A percentile compares a stretch with the other conserved stretches of the same genome.
These are phyloP conservation scores for Fraxinus nigra DNA, from an alignment of 305 asterid genomes.

Conservation along the genomic window DNA sequence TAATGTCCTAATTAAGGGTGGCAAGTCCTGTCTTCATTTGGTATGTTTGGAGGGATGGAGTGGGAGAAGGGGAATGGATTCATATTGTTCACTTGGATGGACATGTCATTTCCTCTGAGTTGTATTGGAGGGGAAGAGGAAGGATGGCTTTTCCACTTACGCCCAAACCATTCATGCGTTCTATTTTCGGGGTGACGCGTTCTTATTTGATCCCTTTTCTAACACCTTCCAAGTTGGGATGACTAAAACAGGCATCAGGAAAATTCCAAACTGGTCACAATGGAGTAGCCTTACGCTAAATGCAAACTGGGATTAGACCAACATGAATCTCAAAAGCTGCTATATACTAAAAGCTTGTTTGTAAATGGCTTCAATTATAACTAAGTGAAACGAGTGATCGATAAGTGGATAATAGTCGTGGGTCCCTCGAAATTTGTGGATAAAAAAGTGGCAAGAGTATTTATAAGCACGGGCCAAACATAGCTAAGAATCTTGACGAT, in stretches of 20 bases:
- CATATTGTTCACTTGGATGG: neutral
- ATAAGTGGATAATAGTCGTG: neutral
- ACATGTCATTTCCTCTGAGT: neutral
- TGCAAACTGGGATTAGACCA: neutral
- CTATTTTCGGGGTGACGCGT: neutral
- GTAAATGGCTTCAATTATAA: neutral
- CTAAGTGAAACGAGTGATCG: neutral
- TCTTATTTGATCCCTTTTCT: neutral
- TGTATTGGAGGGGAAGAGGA: neutral
- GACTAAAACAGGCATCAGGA: neutral
- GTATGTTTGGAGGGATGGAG: constrained; percentile 5
- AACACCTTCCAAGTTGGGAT: neutral
- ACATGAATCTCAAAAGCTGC: neutral
- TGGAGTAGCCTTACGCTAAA: neutral
- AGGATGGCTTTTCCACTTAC: neutral
- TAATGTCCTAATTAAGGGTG: neutral
- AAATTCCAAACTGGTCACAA: neutral
- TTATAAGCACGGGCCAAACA: neutral
- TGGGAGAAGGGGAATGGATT: neutral
- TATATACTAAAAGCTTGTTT: neutral
- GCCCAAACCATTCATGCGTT: neutral
- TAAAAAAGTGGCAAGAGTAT: neutral
- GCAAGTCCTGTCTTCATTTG: neutral
- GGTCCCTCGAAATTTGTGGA: neutral
- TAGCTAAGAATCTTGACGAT: neutral